These are phyloP conservation scores for Discostella stelligeroides DNA, from an alignment of 108 stramenopile species.

Conservation along the genomic window DNA sequence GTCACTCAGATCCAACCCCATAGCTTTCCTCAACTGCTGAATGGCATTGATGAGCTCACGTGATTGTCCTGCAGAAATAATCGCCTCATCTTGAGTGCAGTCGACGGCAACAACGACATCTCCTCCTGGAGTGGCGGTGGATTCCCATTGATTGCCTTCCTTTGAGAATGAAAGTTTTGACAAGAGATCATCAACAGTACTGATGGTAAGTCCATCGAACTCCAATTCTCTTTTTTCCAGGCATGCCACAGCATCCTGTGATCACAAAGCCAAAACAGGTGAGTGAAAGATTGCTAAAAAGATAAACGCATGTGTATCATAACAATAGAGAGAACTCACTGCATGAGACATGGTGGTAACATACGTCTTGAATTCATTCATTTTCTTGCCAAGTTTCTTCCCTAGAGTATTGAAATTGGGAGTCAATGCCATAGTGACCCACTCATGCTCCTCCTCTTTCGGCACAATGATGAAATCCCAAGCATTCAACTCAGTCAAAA, in stretches of 20 bases:
- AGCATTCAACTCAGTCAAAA: slow-evolving; percentile 95
- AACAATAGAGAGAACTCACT: slow-evolving; percentile 23
- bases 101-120: slow-evolving; percentile 94
- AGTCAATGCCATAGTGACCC: slow-evolving; percentile 91
- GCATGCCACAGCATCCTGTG: slow-evolving; percentile 73
- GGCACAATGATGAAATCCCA: slow-evolving; percentile 87
- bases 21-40: slow-evolving; percentile 95
- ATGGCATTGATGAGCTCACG: slow-evolving; percentile 96
- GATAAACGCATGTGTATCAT: not conserved
- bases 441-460: slow-evolving; percentile 85
- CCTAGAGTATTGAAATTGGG: slow-evolving; percentile 92
- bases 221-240: slow-evolving; percentile 78
- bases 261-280: not conserved
- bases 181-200: slow-evolving; percentile 79
- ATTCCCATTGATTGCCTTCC: slow-evolving; percentile 92
- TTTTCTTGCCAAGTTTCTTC: slow-evolving; percentile 94
- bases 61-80: slow-evolving; percentile 86
- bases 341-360: slow-evolving; percentile 69
- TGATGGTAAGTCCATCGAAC: slow-evolving; percentile 83
- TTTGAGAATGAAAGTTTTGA: slow-evolving; percentile 91
- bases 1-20: slow-evolving; percentile 87
- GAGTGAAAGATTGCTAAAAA: not conserved
- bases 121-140: slow-evolving; percentile 82
- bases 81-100: slow-evolving; percentile 94
- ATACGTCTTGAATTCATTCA: slow-evolving; percentile 68